Conservation (phyloP, 805 yeast genomes). For the Candida glaebosa region DNA sequence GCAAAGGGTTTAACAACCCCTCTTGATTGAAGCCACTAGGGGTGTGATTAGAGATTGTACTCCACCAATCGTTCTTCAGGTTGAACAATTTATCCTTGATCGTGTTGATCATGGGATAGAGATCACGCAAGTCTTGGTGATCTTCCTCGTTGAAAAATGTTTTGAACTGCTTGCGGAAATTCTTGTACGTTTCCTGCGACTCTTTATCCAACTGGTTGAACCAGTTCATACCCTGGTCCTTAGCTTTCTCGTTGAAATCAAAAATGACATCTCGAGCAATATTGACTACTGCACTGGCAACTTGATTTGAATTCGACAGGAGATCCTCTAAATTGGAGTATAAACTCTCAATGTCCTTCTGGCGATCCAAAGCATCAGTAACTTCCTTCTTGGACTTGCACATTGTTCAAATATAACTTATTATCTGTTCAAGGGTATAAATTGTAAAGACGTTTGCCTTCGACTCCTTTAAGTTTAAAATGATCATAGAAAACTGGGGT, state of each 20-base stretch:
- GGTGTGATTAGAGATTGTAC: too few relatives aligned
- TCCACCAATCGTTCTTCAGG: conserved; percentile 5
- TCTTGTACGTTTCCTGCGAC: conserved; percentile 1
- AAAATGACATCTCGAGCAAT: conserved; percentile 19
- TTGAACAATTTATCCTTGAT: conserved; percentile 7
- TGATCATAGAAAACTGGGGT: neutral
- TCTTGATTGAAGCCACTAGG: conserved; percentile 5
- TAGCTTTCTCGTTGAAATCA: conserved; percentile 21
- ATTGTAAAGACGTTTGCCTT: neutral
- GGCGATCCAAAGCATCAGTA: conserved; percentile 6
- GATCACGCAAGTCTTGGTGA: neutral
- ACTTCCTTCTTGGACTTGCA: conserved; percentile 1
- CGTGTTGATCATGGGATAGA: conserved; percentile 14
- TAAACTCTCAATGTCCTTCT: conserved; percentile 22
- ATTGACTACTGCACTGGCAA: conserved; percentile 23
- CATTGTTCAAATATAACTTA: neutral
- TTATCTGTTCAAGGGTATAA: neutral
- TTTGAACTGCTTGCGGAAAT: conserved; percentile 2
- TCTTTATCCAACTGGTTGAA: conserved; percentile 12
- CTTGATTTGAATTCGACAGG: conserved; percentile 20
- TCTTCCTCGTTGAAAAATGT: conserved; percentile 5
- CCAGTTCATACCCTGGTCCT: conserved; percentile 17
- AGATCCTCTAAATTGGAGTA: conserved; percentile 22
- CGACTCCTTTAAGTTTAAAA: neutral
- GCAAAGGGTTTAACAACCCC: conserved; percentile 5